These are phyloP conservation scores for Pleochaeta shiraiana DNA, from an alignment of 2,329 filamentous ascomycete species.

Conservation along the genomic window DNA sequence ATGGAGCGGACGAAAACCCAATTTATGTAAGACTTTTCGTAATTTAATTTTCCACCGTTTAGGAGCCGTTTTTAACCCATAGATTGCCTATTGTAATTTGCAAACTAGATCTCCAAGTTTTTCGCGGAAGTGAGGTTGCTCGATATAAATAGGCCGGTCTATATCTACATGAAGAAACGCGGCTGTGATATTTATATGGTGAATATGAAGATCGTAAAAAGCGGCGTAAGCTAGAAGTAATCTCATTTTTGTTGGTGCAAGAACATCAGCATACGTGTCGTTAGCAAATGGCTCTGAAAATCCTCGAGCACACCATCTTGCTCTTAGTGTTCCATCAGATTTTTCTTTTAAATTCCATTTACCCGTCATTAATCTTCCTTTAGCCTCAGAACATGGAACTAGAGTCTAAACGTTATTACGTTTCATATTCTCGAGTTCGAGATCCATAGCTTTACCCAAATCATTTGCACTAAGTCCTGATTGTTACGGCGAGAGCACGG, in stretches of 20 bases:
- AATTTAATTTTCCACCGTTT: background rate
- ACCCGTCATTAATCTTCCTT: background rate
- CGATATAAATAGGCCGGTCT: background rate
- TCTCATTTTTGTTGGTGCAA: background rate
- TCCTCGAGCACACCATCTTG: slow-evolving; percentile 2
- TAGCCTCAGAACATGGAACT: background rate
- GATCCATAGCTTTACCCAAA: background rate
- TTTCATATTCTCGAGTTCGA: background rate
- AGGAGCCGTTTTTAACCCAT: background rate
- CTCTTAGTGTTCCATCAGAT: background rate
- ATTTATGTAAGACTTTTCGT: background rate
- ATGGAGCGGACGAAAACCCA: background rate
- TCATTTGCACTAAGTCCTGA: background rate
- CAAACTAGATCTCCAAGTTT: background rate
- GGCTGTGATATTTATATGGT: background rate
- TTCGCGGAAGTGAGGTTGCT: background rate
- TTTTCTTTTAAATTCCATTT: background rate
- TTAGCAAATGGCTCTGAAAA: background rate
- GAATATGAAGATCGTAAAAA: background rate
- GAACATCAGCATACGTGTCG: background rate
- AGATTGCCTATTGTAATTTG: background rate
- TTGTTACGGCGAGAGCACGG: too few relatives aligned
- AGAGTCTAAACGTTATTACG: background rate
- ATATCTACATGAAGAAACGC: background rate
- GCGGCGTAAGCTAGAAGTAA: background rate